phyloP scores from a whole-genome alignment of 345 rosid species.

The Conringia planisiliqua region DNA sequence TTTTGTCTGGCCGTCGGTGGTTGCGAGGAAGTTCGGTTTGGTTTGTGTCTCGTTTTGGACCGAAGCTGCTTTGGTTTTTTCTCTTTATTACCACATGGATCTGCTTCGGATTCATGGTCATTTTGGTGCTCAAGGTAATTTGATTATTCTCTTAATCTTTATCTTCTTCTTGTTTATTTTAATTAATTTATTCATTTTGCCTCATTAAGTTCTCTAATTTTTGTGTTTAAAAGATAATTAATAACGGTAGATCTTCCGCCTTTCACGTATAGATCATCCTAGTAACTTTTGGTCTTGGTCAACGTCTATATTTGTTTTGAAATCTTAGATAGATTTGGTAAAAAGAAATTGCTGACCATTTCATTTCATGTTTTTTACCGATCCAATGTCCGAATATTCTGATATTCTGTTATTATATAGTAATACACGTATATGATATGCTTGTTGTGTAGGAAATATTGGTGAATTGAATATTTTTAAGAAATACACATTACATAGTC shows the following conservation, averaged over 20 bases:
- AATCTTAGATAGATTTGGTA: background rate
- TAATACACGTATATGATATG: background rate
- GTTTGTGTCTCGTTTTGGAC: slow-evolving; percentile 79
- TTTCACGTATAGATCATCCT: background rate
- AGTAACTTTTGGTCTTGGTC: background rate
- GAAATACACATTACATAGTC: background rate
- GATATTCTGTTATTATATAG: background rate
- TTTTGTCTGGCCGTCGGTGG: slow-evolving; percentile 65
- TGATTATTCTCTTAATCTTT: background rate
- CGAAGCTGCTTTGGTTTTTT: slow-evolving; percentile 68
- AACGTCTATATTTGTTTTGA: slow-evolving; percentile 16
- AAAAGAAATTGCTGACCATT: background rate
- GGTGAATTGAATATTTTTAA: background rate
- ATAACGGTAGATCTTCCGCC: slow-evolving; percentile 7
- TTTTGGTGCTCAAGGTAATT: slow-evolving; percentile 55
- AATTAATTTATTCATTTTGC: too few species aligned
- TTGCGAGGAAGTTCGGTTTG: slow-evolving; percentile 58
- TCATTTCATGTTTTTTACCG: slow-evolving; percentile 1
- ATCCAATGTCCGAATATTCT: slow-evolving; percentile 27
- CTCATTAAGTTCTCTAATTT: background rate
- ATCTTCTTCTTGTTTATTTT: background rate
- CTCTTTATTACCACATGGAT: slow-evolving; percentile 68
- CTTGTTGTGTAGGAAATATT: background rate
- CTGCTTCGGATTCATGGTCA: slow-evolving; percentile 65
- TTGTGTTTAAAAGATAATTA: background rate